Evolutionary conservation across 495 filamentous ascomycete genomes (phyloP).

Genomic region (Penicillium salamii): DNA sequence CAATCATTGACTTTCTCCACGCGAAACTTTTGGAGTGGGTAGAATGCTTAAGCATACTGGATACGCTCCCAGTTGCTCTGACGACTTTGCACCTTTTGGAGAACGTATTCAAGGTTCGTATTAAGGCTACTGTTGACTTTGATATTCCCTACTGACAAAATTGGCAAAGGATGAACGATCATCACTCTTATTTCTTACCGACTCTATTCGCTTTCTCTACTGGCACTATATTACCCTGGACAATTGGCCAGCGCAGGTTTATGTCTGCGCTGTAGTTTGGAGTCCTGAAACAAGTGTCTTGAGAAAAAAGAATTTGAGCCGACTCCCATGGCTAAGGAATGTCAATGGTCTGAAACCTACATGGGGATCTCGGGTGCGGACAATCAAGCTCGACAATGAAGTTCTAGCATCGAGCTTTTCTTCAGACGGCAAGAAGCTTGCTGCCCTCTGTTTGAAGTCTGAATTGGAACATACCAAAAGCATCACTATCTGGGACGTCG

Average conservation of each 20-base stretch:
- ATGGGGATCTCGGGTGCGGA: slow-evolving; percentile 1
- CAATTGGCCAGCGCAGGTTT: slow-evolving; percentile 18
- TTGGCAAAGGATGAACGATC: too few relatives aligned
- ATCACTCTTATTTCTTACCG: slow-evolving; percentile 16
- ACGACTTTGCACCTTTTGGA: too few relatives aligned
- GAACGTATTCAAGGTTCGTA: too few relatives aligned
- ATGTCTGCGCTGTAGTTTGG: slow-evolving; percentile 15
- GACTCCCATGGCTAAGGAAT: slow-evolving; percentile 3
- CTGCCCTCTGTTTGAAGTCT: too few relatives aligned
- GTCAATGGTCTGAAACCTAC: neutral
- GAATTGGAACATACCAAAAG: too few relatives aligned
- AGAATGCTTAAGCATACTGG: slow-evolving; percentile 26
- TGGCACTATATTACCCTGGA: slow-evolving; percentile 17
- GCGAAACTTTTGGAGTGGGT: slow-evolving; percentile 25
- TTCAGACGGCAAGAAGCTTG: too few relatives aligned
- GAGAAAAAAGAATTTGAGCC: slow-evolving; percentile 11
- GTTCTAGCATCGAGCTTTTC: too few relatives aligned
- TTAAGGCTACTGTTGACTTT: too few relatives aligned
- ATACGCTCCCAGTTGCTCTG: slow-evolving; percentile 7
- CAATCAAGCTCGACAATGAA: slow-evolving; percentile 5
- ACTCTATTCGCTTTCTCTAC: slow-evolving; percentile 22
- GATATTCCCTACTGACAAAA: too few relatives aligned
- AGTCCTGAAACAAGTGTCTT: slow-evolving; percentile 14
- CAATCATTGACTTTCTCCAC: slow-evolving; percentile 11
- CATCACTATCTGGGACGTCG: too few relatives aligned